Evolutionary conservation across 2,329 filamentous ascomycete genomes (phyloP), one percentile per base, ranked within the genome.

Genomic region (Pestalotiopsis sp.): DNA sequence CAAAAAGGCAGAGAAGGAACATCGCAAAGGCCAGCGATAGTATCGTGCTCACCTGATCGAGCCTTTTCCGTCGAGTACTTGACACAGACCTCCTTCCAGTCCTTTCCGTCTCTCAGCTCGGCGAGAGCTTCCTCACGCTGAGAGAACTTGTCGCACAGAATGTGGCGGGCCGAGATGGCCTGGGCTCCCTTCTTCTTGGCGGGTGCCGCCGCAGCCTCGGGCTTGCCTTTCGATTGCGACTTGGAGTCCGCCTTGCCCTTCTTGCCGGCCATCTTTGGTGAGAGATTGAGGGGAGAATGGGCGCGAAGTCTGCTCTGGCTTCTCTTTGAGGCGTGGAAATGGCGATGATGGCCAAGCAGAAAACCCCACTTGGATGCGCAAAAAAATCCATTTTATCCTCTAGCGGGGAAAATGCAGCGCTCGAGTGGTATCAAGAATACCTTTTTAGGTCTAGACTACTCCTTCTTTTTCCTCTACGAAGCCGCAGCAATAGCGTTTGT

Each of bases 141-240:
- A 2, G 65, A 65, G 56, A 31, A 31, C 41, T 69, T 69, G 14
- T 57, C 61, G 27, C 68, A 69, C 75, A 93, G 79, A 69, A 94
- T 93, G 79, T 94, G 92, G 56, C 92, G 87, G 66, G 92, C 91
- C 76, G 93, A 93, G 81, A 94, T 92, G 69, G 85, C 85, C 75
- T 91, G 89, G 0, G 90, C 90, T 27, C 89, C 85, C 76, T 90
- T 92, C 68, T 62, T 52, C 27, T 72, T 76, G 38, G 75, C 76
- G 59, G 78, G 77, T 57, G 77, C 76, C 12, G 73, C 70, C 13
- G 13, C 27, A 20, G 62, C 56, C 36, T 66, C 62, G 5, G 38
- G 31, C 14, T 56, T 36, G 1, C 64, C 39, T 52, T 56, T 56
- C 77, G 78, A 31, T 76, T 76, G 62, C 3, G 74, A 76, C 65